phyloP scores from a whole-genome alignment of 225 moss, liverwort and hornwort species.

The Neckera pumila region DNA sequence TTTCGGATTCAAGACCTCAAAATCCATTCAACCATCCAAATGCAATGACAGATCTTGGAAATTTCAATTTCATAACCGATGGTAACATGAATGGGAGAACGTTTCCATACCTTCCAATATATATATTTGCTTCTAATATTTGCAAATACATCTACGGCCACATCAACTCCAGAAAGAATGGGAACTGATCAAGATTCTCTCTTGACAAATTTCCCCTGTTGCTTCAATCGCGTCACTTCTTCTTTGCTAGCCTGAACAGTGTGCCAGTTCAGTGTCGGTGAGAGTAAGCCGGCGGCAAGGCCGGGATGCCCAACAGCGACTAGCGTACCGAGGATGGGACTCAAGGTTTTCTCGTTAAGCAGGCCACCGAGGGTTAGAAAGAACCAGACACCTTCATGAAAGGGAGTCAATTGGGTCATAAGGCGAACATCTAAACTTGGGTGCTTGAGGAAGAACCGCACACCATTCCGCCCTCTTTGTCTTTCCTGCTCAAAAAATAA shows the following conservation, averaged over 20 bases:
- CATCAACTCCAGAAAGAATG: not conserved
- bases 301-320: slow-evolving; percentile 38
- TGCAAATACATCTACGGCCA: not conserved
- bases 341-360: slow-evolving; percentile 45
- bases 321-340: slow-evolving; percentile 36
- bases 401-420: slow-evolving; percentile 74
- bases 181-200: not conserved
- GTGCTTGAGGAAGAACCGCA: slow-evolving; percentile 71
- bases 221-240: slow-evolving; percentile 53
- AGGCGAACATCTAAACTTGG: slow-evolving; percentile 61
- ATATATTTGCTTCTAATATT: not conserved
- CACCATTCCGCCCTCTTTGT: slow-evolving; percentile 77
- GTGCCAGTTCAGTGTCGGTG: slow-evolving; percentile 73
- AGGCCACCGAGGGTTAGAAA: slow-evolving; percentile 64
- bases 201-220: slow-evolving; percentile 24
- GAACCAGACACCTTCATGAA: slow-evolving; percentile 69
- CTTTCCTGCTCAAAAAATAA: slow-evolving; percentile 41
- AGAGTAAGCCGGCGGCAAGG: slow-evolving; percentile 56
- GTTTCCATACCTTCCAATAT: not conserved
- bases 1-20: not conserved
- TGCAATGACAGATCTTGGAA: not conserved
- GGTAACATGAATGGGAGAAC: not conserved
- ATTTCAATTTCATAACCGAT: not conserved
- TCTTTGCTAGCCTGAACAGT: slow-evolving; percentile 65
- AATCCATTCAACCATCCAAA: not conserved